Evolutionary conservation across 345 rosid genomes (phyloP), one percentile per base, ranked within the genome.

Genomic region (Salix koriyanagi): DNA sequence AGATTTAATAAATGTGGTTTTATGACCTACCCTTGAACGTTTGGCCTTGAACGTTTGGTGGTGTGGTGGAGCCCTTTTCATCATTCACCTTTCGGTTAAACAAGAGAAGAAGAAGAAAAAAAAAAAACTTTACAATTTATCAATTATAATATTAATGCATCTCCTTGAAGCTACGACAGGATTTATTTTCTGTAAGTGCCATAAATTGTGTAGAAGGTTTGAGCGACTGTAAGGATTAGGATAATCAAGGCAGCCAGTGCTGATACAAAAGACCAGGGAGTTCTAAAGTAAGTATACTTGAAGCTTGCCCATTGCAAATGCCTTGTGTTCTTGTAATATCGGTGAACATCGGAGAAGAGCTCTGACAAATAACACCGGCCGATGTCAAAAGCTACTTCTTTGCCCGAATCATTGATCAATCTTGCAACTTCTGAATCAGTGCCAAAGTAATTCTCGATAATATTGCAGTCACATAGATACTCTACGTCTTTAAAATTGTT

Each of bases 251-350:
- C 97, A 36, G 94, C 97, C 39, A 89, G 69, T 4, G 93, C 94
- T 10, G 98, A 93, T 16, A 88, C 54, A 77, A 89, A 90, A 30
- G 98, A 90, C 98, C 97, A 93, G 8, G 98, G 98, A 56, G 92
- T 90, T 13, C 79, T 85, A 66, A 94, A 92, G 44, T 94, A 94
- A 6, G 91, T 91, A 69, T 84, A 85, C 85, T 86, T 89, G 77
- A 90, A 90, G 74, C 86, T 70, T 14, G 96, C 95, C 95, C 89
- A 88, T 21, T 79, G 83, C 48, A 87, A 89, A 69, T 91, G 89
- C 92, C 84, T 69, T 65, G 77, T 80, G 41, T 79, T 89, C 78
- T 71, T 25, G 81, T 90, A 89, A 76, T 90, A 89, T 52, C 79
- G 67, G 76, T 91, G 81, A 74, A 94, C 90, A 36, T 87, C 87